A percentile compares a stretch with the other conserved stretches of the same genome.
Conservation (phyloP, 2,329 filamentous ascomycete species). For the Cercospora beticola region DNA sequence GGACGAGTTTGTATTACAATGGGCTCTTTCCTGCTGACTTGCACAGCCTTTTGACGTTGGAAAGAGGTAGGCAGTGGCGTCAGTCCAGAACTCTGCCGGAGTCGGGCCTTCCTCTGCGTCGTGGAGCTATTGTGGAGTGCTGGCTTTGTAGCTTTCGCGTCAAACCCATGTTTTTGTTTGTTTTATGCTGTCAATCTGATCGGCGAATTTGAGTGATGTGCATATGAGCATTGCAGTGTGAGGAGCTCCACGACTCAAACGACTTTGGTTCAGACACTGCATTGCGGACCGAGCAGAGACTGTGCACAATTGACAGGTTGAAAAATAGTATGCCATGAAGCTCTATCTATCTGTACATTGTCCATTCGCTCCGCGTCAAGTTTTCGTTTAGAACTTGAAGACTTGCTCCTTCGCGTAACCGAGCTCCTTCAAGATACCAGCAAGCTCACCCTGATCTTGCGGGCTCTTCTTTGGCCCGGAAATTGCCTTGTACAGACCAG, state of each 20-base stretch:
- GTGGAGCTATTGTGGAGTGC: constrained; percentile 12
- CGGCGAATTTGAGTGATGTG: background rate
- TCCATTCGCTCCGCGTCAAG: background rate
- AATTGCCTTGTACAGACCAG: constrained; percentile 88
- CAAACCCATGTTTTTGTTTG: background rate
- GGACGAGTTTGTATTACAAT: background rate
- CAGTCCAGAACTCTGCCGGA: constrained; percentile 13
- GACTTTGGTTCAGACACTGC: too few relatives aligned
- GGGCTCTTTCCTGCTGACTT: background rate
- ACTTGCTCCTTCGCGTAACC: constrained; percentile 87
- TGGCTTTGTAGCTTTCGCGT: background rate
- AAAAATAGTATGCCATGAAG: background rate
- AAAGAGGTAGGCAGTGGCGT: constrained; percentile 1
- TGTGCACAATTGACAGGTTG: background rate
- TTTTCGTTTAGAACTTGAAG: constrained; percentile 78
- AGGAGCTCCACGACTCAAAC: background rate
- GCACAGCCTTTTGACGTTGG: constrained; percentile 2
- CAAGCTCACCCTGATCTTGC: constrained; percentile 89
- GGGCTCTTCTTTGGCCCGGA: constrained; percentile 87
- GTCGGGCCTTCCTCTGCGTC: constrained; percentile 11
- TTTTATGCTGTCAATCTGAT: background rate
- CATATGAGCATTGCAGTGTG: background rate
- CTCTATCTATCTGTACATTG: constrained; percentile 22
- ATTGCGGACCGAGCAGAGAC: background rate
- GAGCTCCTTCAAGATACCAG: constrained; percentile 77